Evolutionary conservation across 2,329 filamentous ascomycete genomes (phyloP).

Genomic region (Helotiales sp.): DNA sequence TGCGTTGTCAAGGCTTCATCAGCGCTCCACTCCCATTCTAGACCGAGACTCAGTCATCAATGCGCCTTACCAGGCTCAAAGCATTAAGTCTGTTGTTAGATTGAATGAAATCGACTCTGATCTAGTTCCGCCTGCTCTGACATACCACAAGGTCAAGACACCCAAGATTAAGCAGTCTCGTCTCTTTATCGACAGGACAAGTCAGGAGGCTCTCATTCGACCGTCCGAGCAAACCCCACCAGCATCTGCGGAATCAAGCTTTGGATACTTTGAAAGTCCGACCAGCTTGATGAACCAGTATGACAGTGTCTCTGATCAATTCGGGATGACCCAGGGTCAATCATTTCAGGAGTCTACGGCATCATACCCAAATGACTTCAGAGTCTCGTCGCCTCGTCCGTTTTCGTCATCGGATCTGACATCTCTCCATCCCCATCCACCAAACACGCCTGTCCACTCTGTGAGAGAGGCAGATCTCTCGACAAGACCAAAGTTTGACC

Average conservation of each 20-base stretch:
- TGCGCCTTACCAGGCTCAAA: neutral
- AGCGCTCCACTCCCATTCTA: slow-evolving; percentile 21
- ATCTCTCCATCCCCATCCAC: slow-evolving; percentile 23
- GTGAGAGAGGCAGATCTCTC: neutral
- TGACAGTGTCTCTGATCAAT: neutral
- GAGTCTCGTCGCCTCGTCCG: slow-evolving; percentile 9
- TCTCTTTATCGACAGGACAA: neutral
- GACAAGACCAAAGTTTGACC: slow-evolving; percentile 12
- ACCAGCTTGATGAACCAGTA: neutral
- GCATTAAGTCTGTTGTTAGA: neutral
- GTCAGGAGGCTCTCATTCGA: neutral
- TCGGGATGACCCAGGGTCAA: slow-evolving; percentile 45
- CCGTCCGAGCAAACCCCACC: slow-evolving; percentile 16
- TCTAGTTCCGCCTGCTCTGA: slow-evolving; percentile 14
- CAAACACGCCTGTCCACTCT: slow-evolving; percentile 19
- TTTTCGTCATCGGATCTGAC: slow-evolving; percentile 33
- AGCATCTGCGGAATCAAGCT: slow-evolving; percentile 18
- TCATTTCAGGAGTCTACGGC: neutral
- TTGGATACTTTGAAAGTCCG: neutral
- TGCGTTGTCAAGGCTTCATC: slow-evolving; percentile 13
- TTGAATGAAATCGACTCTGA: neutral
- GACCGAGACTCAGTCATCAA: slow-evolving; percentile 24
- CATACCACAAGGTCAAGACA: slow-evolving; percentile 12
- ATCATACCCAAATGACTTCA: neutral
- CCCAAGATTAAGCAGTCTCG: slow-evolving; percentile 1